Evolutionary conservation across 2,329 filamentous ascomycete genomes (phyloP).

Genomic region (Mariannaea sp.): DNA sequence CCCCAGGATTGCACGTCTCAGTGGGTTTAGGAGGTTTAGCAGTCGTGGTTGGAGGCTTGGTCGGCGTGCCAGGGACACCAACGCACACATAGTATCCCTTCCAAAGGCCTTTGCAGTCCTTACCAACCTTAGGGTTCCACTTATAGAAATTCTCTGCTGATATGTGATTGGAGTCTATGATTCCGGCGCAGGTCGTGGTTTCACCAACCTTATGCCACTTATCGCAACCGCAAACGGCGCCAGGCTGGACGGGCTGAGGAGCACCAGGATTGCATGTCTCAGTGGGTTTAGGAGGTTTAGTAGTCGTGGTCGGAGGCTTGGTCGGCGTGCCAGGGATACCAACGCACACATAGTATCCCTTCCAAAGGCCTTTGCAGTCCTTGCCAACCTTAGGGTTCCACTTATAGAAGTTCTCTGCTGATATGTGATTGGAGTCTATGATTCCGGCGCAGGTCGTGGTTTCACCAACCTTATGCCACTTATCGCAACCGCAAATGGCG

Average conservation of each 20-base stretch:
- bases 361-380: not conserved
- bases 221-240: conserved; percentile 29
- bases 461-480: too few relatives aligned
- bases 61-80: conserved; percentile 12
- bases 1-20: conserved; percentile 35
- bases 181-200: not conserved
- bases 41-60: not conserved
- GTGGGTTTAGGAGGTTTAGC: conserved; percentile 37
- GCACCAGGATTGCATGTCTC: conserved; percentile 11
- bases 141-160: conserved; percentile 1
- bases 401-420: not conserved
- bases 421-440: not conserved
- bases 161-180: conserved; percentile 16
- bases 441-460: not conserved
- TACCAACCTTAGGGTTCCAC: conserved; percentile 16
- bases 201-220: conserved; percentile 18
- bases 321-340: conserved; percentile 1
- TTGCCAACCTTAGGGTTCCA: conserved; percentile 13
- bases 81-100: conserved; percentile 8
- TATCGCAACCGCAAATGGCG: too few relatives aligned
- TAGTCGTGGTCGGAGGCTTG: not conserved
- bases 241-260: conserved; percentile 22
- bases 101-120: not conserved
- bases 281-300: too few relatives aligned
- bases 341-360: conserved; percentile 6